phyloP scores from a whole-genome alignment of 2,329 filamentous ascomycete species.

The Chalaropsis ovoidea region DNA sequence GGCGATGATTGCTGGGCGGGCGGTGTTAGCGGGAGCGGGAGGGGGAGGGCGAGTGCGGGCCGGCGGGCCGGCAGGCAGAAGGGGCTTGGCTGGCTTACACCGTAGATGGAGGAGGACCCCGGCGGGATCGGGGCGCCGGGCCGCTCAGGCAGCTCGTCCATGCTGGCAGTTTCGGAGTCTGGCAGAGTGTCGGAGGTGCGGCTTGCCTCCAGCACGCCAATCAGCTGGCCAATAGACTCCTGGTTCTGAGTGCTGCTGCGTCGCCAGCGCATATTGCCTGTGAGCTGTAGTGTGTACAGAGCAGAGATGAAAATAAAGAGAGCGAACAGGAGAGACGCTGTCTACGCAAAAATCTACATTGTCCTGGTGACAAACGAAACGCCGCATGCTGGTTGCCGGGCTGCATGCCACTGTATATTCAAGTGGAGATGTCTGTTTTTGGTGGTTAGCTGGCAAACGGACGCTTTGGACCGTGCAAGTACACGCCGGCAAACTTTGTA shows the following conservation, averaged over 20 bases:
- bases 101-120: conserved; percentile 7
- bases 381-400: conserved; percentile 1
- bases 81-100: not conserved
- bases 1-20: not conserved
- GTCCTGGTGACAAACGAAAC: not conserved
- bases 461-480: not conserved
- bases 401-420: not conserved
- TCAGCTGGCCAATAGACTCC: conserved; percentile 7
- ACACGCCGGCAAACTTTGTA: not conserved
- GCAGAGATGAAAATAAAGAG: not conserved
- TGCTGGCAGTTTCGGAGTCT: not conserved
- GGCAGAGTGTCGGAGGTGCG: not conserved
- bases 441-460: not conserved
- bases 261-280: not conserved
- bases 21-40: not conserved
- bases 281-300: not conserved
- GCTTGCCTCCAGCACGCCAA: not conserved
- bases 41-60: too few relatives aligned
- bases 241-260: not conserved
- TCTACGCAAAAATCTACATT: not conserved
- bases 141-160: conserved; percentile 11
- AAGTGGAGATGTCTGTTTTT: not conserved
- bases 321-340: not conserved
- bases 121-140: conserved; percentile 12
- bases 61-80: too few relatives aligned